A percentile compares a stretch with the other conserved stretches of the same genome.
Evolutionary conservation across 768 basidiomycete genomes (phyloP).

Genomic region (Fomitopsis pulvina): DNA sequence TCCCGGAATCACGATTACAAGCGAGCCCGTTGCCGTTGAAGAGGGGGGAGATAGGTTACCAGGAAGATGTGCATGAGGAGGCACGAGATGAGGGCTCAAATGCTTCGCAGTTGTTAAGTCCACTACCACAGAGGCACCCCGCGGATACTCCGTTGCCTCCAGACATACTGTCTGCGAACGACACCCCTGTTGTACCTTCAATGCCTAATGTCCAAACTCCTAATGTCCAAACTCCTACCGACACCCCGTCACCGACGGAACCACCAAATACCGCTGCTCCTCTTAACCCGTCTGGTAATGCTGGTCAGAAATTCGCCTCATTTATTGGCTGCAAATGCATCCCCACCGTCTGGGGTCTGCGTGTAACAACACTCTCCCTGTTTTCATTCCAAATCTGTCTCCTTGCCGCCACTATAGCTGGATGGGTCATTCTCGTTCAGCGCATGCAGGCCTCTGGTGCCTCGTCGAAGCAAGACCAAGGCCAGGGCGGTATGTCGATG

Average conservation of each 20-base stretch:
- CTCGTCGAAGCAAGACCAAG: conserved; percentile 1
- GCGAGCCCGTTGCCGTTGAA: conserved; percentile 59
- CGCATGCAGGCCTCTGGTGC: conserved; percentile 9
- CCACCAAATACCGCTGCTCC: not conserved
- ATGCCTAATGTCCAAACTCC: conserved; percentile 17
- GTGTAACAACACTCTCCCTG: conserved; percentile 35
- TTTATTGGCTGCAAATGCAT: conserved; percentile 36
- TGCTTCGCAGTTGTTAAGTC: not conserved
- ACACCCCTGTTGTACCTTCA: too few relatives aligned
- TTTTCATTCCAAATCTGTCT: conserved; percentile 32
- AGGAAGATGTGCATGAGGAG: conserved; percentile 32
- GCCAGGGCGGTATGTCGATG: not conserved
- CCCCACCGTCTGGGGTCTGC: conserved; percentile 37
- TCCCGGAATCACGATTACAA: conserved; percentile 23
- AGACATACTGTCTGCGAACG: conserved; percentile 7
- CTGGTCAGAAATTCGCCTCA: conserved; percentile 29
- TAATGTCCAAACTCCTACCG: not conserved
- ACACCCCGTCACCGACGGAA: conserved; percentile 2
- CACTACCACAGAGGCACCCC: conserved; percentile 43
- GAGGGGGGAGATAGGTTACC: conserved; percentile 60
- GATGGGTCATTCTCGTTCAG: conserved; percentile 44
- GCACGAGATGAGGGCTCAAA: conserved; percentile 1
- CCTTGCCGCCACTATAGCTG: conserved; percentile 43
- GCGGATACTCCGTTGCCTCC: conserved; percentile 31
- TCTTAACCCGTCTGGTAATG: conserved; percentile 21